Base-by-base conservation (phyloP, 116 monocot species). In the Trichopus zeylanicus region DNA sequence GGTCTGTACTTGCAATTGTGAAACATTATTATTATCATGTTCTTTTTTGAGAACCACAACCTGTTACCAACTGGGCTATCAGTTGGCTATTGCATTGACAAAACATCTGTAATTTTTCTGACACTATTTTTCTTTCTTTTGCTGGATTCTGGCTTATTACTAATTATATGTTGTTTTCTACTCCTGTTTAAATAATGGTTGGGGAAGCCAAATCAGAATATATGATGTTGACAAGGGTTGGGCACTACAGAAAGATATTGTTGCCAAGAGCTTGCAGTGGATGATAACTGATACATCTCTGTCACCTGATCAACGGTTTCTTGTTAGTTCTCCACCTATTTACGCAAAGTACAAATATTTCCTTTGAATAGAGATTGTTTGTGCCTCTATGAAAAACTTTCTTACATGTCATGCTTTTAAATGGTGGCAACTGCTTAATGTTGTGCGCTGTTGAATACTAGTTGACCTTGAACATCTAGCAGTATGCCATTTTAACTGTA, bases 221-320 rank as follows among this genome's bases (percentile, higher is more conserved):
- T 81, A 70, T 47, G 57, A 81, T 55, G 77, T 73, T 42, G 77
- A 76, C 18, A 69, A 73, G 3, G 51, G 55, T 0, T 81, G 73
- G 73, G 63, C 60, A 31, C 22, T 81, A 32, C 57, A 34, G 10
- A 81, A 81, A 55, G 68, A 77, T 22, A 73, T 81, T 16, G 56
- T 51, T 51, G 76, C 69, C 13, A 59, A 18, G 62, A 68, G 61
- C 33, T 67, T 81, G 67, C 56, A n/a, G 2, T 81, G 81, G 81
- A 81, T 77, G 1, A 70, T 81, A 38, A 73, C 81, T 11, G 81
- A 81, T 51, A 77, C 73, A 39, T 46, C 73, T 58, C 77, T 77
- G 38, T 81, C 77, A 29, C 73, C 81, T 48, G 77, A 81, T 28
- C 60, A 76, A 53, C 72, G 55, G 3, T 66, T n/a, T 57, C 69